Evolutionary conservation across 2,329 filamentous ascomycete species (phyloP), one percentile per base, ranked within the genome.

Genomic region (Metarhizium brunneum): DNA sequence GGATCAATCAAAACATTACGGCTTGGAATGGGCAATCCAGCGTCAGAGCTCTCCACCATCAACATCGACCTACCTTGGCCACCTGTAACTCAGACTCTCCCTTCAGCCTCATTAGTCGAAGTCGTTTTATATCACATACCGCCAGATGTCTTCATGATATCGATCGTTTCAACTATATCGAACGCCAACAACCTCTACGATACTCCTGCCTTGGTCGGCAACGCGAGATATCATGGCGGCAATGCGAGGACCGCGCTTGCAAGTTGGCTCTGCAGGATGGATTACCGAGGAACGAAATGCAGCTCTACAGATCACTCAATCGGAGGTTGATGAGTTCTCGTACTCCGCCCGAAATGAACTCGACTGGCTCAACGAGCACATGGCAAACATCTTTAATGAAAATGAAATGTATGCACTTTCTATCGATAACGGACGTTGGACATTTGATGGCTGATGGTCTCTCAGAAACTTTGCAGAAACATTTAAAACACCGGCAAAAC

Each of bases 281-380:
- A 84, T 96, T 61, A 76, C 85, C 36, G 85, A 90, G 62, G 94
- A 99, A 76, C 83, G 92, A 63, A 81, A 86, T 47, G 88, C 92
- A 65, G 86, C 90, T 14, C 76, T 84, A 54, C 82, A 88, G 61
- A 85, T 96, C 60, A 81, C 88, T 16, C 80, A 87, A 50, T 82
- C 90, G 55, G 94, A 97, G 70, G 82, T 89, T 54, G 92, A 97
- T 62, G 95, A 99, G 73, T 95, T 97, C 67, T 84, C 88, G 47
- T 97, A 89, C 73, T 90, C 91, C 35, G 92, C 90, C 59, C 84
- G 89, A 57, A 95, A 97, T 72, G 94, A 99, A 70, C 77, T 97
- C 66, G 92, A 97, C 69, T 99, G 94, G 94, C 78, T 99, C 64
- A 97, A 99, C 67, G 94, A 97, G 74, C 94, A 99, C 71, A 96